Conservation (phyloP, 805 yeast species). For the Yarrowia deformans region DNA sequence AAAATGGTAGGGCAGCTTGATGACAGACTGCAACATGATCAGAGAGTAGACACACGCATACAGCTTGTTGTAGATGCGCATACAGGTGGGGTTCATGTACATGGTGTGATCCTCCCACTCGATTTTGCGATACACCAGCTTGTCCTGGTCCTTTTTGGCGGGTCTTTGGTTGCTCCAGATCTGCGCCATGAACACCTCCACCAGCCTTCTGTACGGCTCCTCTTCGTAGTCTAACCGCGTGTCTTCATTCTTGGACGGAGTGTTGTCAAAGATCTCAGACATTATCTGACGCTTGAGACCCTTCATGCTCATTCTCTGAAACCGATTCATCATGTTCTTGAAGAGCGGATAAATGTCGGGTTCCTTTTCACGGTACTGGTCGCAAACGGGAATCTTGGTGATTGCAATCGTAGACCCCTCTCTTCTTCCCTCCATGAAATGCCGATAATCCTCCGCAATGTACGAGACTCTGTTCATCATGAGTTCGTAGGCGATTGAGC, state of each 20-base stretch:
- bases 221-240: slow-evolving; percentile 2
- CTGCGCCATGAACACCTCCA: background rate
- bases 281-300: background rate
- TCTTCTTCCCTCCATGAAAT: slow-evolving; percentile 16
- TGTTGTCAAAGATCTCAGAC: background rate
- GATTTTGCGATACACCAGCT: background rate
- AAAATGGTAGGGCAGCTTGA: slow-evolving; percentile 2
- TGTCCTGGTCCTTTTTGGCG: background rate
- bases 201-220: background rate
- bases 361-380: background rate
- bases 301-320: background rate
- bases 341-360: background rate
- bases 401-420: background rate
- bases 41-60: slow-evolving; percentile 13
- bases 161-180: background rate
- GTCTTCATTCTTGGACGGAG: background rate
- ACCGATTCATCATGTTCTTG: background rate
- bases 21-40: background rate
- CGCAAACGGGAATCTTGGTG: slow-evolving; percentile 4
- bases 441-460: background rate
- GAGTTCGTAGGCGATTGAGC: background rate
- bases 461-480: background rate
- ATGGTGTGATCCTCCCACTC: background rate
- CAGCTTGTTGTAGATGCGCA: slow-evolving; percentile 17
- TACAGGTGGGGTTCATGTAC: background rate